Evolutionary conservation across 495 filamentous ascomycete species (phyloP).

Genomic region (Daldinia bambusicola): DNA sequence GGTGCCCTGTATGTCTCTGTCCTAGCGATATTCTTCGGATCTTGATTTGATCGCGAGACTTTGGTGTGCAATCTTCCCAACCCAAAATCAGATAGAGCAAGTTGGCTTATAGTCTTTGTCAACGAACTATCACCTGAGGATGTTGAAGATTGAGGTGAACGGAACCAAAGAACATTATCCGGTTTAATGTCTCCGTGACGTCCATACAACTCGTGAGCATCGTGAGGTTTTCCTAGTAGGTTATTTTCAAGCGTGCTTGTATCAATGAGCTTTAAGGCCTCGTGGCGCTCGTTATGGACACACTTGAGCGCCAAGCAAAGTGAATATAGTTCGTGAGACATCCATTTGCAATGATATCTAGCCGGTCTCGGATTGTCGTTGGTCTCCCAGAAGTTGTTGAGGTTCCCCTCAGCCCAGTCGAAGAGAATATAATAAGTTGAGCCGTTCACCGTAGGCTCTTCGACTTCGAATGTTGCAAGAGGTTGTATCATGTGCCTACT

Average conservation of each 20-base stretch:
- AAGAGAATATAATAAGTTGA: conserved; percentile 37
- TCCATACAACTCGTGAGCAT: conserved; percentile 43
- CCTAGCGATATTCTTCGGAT: conserved; percentile 14
- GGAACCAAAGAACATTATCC: conserved; percentile 53
- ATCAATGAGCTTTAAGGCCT: conserved; percentile 7
- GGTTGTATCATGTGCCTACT: conserved; percentile 26
- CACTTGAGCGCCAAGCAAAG: conserved; percentile 28
- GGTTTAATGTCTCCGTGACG: conserved; percentile 55
- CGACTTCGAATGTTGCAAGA: conserved; percentile 37
- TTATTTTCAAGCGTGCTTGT: background rate
- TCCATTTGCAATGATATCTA: conserved; percentile 28
- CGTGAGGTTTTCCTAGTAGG: conserved; percentile 24
- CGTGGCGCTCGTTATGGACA: conserved; percentile 31
- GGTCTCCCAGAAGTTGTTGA: conserved; percentile 28
- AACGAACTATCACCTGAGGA: background rate
- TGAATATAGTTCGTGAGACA: conserved; percentile 36
- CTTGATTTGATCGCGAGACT: conserved; percentile 30
- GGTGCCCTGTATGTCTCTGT: conserved; percentile 35
- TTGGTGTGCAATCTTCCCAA: conserved; percentile 37
- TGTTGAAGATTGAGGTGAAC: background rate
- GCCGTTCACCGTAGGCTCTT: background rate
- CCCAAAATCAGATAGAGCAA: conserved; percentile 33
- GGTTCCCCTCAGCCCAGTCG: conserved; percentile 37
- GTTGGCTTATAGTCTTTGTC: background rate
- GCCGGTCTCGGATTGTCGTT: conserved; percentile 10